Base-by-base conservation (phyloP, 2,329 filamentous ascomycete species). In the Neofusicoccum ribis region DNA sequence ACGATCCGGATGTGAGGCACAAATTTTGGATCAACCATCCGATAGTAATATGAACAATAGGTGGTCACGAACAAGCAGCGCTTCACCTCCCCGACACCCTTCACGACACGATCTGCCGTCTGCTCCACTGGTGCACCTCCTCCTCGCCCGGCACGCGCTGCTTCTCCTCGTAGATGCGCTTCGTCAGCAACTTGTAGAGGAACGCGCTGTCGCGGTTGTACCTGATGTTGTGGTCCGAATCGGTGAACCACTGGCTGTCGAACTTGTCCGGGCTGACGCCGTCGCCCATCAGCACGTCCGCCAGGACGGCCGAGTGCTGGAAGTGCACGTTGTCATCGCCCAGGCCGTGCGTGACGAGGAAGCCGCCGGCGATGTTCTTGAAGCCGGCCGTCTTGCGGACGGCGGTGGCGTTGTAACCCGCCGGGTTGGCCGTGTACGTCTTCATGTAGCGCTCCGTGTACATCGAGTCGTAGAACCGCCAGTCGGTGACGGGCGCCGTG, bases 361-460 rank as follows among this genome's bases (percentile, higher is more conserved):
- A 86, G 2, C 84, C 82, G 3, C 89, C 89, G 0, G 79, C 79
- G 8, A 89, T 81, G 61, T 84, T 84, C 77, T 86, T 85, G 80
- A 91, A 91, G 0, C 89, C 88, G 0, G 79, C 78, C 0, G 81
- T 74, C 3, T 86, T 80, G 65, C 83, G 82, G 1, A 91, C 86
- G 0, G 87, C 87, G 0, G 85, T 86, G 60, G 80, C 79, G 65
- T 84, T 83, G 77, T 91, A 91, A 36, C 88, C 88, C 0, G 76
- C 84, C 0, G 76, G 77, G 71, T 91, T 91, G 46, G 78, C 76
- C 3, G 79, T 76, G 1, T 83, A 81, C 0, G 81, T 85, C 77
- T 90, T 89, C 88, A 91, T 91, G 78, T 89, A 91, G 11, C 89
- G 84, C 74, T 91, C 89, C 0, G 89, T 90, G 73, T 90, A 91